Conservation (phyloP, 345 rosid species). For the Aegle marmelos region DNA sequence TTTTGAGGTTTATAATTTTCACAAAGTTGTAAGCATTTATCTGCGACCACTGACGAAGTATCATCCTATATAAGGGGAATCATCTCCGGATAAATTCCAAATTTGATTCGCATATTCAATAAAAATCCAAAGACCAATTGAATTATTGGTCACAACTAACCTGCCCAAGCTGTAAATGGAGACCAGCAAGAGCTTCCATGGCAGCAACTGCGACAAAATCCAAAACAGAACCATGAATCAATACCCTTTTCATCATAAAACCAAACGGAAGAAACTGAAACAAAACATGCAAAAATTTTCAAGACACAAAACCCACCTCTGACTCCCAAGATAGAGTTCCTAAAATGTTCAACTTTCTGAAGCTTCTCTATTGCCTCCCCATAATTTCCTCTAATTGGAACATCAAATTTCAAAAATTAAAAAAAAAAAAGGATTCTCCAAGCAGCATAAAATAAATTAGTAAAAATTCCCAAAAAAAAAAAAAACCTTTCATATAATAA, state of each 20-base stretch:
- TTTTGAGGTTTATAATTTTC: conserved; percentile 24
- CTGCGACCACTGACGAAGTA: conserved; percentile 67
- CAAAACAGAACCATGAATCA: conserved; percentile 4
- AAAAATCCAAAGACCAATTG: conserved; percentile 1
- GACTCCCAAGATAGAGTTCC: conserved; percentile 36
- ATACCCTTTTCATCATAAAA: conserved; percentile 1
- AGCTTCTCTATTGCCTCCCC: conserved; percentile 70
- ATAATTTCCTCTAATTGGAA: conserved; percentile 44
- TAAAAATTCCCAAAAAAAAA: conserved; percentile 5
- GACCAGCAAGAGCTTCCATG: conserved; percentile 70
- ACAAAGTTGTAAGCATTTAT: conserved; percentile 46
- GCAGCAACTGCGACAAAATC: conserved; percentile 49
- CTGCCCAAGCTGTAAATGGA: conserved; percentile 60
- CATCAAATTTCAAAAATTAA: neutral
- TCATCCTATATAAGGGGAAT: conserved; percentile 70
- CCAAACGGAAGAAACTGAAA: neutral
- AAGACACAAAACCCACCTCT: conserved; percentile 38
- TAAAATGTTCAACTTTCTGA: conserved; percentile 32
- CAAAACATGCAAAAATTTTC: neutral
- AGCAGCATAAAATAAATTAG: neutral
- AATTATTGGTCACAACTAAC: conserved; percentile 31
- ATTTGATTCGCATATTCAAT: neutral
- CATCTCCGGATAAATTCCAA: conserved; percentile 37
- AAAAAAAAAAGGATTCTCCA: neutral
- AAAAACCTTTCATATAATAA: conserved; percentile 61